These are phyloP conservation scores for Plasmodium yoelii DNA, from an alignment of 169 alveolate species.

Conservation along the genomic window DNA sequence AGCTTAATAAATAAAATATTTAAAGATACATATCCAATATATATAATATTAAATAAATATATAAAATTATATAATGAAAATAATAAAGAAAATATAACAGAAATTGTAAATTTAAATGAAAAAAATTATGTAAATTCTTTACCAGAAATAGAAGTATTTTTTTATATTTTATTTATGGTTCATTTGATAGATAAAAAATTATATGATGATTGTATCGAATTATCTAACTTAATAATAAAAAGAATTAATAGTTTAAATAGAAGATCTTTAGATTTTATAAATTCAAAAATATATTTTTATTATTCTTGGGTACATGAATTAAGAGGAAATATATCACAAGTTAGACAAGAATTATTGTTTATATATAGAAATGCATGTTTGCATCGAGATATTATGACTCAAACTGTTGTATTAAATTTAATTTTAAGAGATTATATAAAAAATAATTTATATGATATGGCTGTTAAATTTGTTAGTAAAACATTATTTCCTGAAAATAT, in stretches of 20 bases:
- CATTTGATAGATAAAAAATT: constrained; percentile 31
- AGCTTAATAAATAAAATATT: constrained; percentile 28
- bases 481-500: constrained; percentile 91
- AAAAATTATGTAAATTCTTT: constrained; percentile 34
- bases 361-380: constrained; percentile 90
- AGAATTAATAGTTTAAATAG: constrained; percentile 79
- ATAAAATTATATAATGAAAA: constrained; percentile 13
- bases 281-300: constrained; percentile 87
- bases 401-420: constrained; percentile 93
- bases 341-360: constrained; percentile 82
- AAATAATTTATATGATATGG: constrained; percentile 85
- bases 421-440: constrained; percentile 91
- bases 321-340: constrained; percentile 85
- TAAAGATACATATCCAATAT: constrained; percentile 49
- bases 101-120: constrained; percentile 25
- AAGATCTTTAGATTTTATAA: constrained; percentile 88
- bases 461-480: constrained; percentile 80
- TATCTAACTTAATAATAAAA: constrained; percentile 78
- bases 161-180: constrained; percentile 35
- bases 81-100: constrained; percentile 7
- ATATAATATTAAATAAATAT: constrained; percentile 49
- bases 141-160: constrained; percentile 53
- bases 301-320: constrained; percentile 90
- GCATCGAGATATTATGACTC: constrained; percentile 91
- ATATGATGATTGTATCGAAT: constrained; percentile 78